Conservation (phyloP, 768 basidiomycete genomes). For the Macrolepiota albuminosa region DNA sequence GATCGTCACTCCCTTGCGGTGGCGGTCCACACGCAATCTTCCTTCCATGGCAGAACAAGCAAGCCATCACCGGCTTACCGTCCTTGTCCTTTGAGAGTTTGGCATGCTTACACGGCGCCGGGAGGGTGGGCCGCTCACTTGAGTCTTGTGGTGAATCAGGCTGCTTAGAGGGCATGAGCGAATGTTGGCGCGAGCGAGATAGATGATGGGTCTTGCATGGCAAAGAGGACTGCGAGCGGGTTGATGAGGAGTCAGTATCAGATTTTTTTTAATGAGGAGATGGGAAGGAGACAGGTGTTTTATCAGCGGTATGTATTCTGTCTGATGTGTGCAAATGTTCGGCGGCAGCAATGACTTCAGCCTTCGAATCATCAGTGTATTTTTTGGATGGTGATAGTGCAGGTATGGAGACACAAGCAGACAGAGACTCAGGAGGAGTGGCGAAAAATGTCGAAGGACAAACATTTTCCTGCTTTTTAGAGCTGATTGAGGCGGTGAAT, state of each 20-base stretch:
- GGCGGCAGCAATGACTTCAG: slow-evolving; percentile 8
- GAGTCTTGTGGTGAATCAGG: not conserved
- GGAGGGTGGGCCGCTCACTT: not conserved
- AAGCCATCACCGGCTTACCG: slow-evolving; percentile 40
- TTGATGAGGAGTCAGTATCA: not conserved
- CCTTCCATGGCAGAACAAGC: slow-evolving; percentile 44
- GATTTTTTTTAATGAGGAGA: not conserved
- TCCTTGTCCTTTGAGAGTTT: slow-evolving; percentile 3
- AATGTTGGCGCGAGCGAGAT: slow-evolving; percentile 1
- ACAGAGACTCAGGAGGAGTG: not conserved
- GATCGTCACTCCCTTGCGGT: slow-evolving; percentile 28
- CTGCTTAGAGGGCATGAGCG: not conserved
- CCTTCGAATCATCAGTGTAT: slow-evolving; percentile 13
- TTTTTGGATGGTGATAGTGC: not conserved
- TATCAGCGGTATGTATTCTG: not conserved
- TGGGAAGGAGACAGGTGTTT: not conserved
- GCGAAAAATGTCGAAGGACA: not conserved
- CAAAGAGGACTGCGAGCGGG: not conserved
- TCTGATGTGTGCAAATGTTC: not conserved
- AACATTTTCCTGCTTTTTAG: not conserved
- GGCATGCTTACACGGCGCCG: slow-evolving; percentile 1
- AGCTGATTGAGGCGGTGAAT: not conserved
- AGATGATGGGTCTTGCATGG: not conserved
- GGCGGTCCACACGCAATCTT: slow-evolving; percentile 51
- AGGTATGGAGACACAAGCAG: not conserved